Evolutionary conservation across 2,329 filamentous ascomycete genomes (phyloP).

Genomic region (Hansfordia pulvinata): DNA sequence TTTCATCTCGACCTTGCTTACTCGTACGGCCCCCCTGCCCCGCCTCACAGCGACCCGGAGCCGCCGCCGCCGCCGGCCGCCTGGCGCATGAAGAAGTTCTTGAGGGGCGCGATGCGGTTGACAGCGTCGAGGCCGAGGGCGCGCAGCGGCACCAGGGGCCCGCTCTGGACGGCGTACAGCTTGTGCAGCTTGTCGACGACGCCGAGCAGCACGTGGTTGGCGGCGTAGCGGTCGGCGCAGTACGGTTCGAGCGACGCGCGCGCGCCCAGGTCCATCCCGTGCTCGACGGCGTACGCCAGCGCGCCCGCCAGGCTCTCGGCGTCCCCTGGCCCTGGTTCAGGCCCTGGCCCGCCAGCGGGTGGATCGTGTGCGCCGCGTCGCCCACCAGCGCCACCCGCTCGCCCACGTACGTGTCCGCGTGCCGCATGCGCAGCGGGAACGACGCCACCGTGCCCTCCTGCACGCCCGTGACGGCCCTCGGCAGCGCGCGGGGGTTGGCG

Average conservation of each 20-base stretch:
- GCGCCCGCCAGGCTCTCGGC: conserved; percentile 64
- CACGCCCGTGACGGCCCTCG: conserved; percentile 53
- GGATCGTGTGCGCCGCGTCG: conserved; percentile 89
- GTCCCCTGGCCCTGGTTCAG: conserved; percentile 87
- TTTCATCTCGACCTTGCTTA: too few species aligned
- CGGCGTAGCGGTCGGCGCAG: conserved; percentile 64
- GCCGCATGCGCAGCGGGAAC: conserved; percentile 82
- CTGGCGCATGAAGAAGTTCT: conserved; percentile 75
- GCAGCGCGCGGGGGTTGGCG: conserved; percentile 38
- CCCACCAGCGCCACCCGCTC: conserved; percentile 87
- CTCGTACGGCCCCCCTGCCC: too few species aligned
- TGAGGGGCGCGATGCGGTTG: conserved; percentile 60
- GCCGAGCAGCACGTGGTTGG: conserved; percentile 67
- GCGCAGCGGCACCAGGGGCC: conserved; percentile 67
- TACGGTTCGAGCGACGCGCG: conserved; percentile 71
- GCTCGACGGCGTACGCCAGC: conserved; percentile 62
- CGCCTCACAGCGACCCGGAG: too few species aligned
- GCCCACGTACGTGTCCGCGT: conserved; percentile 85
- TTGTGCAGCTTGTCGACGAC: conserved; percentile 87
- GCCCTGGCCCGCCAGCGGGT: conserved; percentile 88
- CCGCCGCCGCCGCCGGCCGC: conserved; percentile 42
- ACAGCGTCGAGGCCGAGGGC: conserved; percentile 66
- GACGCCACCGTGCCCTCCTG: conserved; percentile 73
- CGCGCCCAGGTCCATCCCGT: conserved; percentile 80
- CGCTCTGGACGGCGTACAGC: conserved; percentile 69